A percentile compares a stretch with the other conserved stretches of the same genome.
Evolutionary conservation across 1,284 basidiomycete species (phyloP).

Genomic region (Microbotryomycetes sp.): DNA sequence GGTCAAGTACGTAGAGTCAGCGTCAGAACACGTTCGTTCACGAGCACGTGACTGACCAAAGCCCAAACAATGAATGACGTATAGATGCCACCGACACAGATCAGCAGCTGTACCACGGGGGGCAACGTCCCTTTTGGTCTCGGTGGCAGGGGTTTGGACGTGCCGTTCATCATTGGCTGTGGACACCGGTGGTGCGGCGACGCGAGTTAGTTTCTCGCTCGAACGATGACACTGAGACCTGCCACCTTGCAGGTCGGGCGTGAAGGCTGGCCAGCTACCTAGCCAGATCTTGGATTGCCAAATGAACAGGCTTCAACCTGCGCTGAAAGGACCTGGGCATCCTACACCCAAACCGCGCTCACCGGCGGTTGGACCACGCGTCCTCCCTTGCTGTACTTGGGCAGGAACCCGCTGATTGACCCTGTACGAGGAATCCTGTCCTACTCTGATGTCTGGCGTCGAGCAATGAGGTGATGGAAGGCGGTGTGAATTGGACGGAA

Average conservation of each 20-base stretch:
- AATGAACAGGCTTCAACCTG: too few relatives aligned
- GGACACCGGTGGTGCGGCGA: too few relatives aligned
- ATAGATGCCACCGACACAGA: conserved; percentile 37
- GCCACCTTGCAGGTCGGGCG: neutral
- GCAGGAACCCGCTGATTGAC: neutral
- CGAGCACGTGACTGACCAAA: conserved; percentile 10
- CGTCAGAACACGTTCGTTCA: neutral
- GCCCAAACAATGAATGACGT: conserved; percentile 37
- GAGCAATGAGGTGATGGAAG: too few relatives aligned
- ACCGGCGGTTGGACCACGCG: neutral
- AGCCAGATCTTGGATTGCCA: too few relatives aligned
- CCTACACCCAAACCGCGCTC: neutral
- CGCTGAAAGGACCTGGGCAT: neutral
- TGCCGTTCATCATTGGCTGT: neutral
- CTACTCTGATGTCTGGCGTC: too few relatives aligned
- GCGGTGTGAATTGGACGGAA: too few relatives aligned
- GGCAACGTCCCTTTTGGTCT: neutral
- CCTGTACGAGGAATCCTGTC: neutral
- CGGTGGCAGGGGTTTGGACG: neutral
- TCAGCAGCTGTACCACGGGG: conserved; percentile 17
- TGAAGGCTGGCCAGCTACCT: too few relatives aligned
- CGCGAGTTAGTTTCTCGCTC: neutral
- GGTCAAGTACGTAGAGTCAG: too few relatives aligned
- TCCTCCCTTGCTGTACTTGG: neutral
- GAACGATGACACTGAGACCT: neutral